A percentile compares a stretch with the other conserved stretches of the same genome.
Evolutionary conservation across 2,329 filamentous ascomycete species (phyloP).

Genomic region (Epicoccum sorghinum): DNA sequence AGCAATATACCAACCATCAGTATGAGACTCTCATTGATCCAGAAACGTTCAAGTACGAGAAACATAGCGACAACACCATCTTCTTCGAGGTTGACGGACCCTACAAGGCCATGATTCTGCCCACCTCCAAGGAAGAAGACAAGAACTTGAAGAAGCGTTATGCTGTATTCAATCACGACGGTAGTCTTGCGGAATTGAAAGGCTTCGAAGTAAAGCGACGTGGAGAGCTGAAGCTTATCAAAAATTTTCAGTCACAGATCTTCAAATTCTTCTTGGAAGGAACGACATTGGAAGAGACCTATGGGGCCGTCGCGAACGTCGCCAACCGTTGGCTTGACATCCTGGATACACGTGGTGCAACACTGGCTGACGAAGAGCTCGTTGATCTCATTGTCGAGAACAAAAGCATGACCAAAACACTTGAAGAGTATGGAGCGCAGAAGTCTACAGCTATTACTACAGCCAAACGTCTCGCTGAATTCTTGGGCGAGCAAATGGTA

Average conservation of each 20-base stretch:
- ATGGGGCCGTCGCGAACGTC: conserved; percentile 88
- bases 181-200: conserved; percentile 91
- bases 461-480: conserved; percentile 91
- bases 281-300: conserved; percentile 84
- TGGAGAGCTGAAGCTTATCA: conserved; percentile 98
- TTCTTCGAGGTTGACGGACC: conserved; percentile 99
- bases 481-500: conserved; percentile 97
- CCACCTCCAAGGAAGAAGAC: conserved; percentile 97
- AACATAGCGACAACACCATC: conserved; percentile 97
- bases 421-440: conserved; percentile 93
- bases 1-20: conserved; percentile 93
- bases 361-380: conserved; percentile 92
- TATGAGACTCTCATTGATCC: conserved; percentile 89
- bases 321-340: conserved; percentile 98
- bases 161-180: conserved; percentile 98
- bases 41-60: conserved; percentile 86
- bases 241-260: conserved; percentile 98
- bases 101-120: conserved; percentile 95
- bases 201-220: conserved; percentile 97
- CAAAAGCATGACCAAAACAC: conserved; percentile 94
- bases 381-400: conserved; percentile 99
- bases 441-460: conserved; percentile 99
- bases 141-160: conserved; percentile 99
- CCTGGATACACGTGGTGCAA: conserved; percentile 83
- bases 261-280: conserved; percentile 99